A percentile compares a stretch with the other conserved stretches of the same genome.
Conservation (phyloP, 176 grass and related monocot genomes). For the Avena eriantha region DNA sequence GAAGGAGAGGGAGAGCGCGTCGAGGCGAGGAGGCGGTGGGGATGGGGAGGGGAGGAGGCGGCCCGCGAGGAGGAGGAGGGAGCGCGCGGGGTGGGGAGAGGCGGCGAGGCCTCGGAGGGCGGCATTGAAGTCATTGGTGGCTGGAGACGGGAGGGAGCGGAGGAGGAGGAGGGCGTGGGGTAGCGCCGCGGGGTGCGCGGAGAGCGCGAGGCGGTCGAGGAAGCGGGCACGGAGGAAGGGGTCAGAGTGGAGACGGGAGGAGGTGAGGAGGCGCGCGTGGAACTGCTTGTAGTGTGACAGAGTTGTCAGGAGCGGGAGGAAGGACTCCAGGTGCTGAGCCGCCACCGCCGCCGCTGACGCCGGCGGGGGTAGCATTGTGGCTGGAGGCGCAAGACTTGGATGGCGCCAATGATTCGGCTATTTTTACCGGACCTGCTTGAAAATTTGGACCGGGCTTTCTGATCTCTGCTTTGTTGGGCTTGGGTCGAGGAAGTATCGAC, state of each 20-base stretch:
- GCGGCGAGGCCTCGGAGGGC: slow-evolving; percentile 65
- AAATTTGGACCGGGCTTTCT: not conserved
- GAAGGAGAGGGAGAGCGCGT: slow-evolving; percentile 88
- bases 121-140: slow-evolving; percentile 81
- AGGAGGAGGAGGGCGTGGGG: slow-evolving; percentile 64
- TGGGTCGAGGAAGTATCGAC: not conserved
- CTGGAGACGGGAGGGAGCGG: slow-evolving; percentile 49
- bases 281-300: slow-evolving; percentile 65
- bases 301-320: slow-evolving; percentile 55
- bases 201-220: slow-evolving; percentile 64
- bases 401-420: not conserved
- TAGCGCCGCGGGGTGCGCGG: slow-evolving; percentile 54
- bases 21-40: slow-evolving; percentile 48
- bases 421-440: not conserved
- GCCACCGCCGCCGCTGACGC: slow-evolving; percentile 28
- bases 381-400: not conserved
- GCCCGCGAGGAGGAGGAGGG: slow-evolving; percentile 62
- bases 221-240: slow-evolving; percentile 54
- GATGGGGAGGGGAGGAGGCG: slow-evolving; percentile 37
- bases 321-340: slow-evolving; percentile 40
- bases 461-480: not conserved
- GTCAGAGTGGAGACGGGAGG: slow-evolving; percentile 41
- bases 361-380: slow-evolving; percentile 40
- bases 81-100: slow-evolving; percentile 50
- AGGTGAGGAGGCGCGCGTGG: slow-evolving; percentile 72